These are phyloP conservation scores for Fusarium longipes DNA, from an alignment of 2,329 filamentous ascomycete genomes.

Conservation along the genomic window DNA sequence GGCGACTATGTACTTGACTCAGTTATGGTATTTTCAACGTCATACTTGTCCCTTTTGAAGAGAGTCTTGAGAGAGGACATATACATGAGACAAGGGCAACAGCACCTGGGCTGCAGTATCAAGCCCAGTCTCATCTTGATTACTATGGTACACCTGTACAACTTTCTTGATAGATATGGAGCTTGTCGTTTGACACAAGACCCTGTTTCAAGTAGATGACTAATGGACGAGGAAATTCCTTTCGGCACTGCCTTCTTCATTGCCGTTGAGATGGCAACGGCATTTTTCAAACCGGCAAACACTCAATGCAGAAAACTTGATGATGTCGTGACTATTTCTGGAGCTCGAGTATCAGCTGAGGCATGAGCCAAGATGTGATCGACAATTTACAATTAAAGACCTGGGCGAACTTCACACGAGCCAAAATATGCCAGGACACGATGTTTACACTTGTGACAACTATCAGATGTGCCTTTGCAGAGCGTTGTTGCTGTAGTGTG, in stretches of 20 bases:
- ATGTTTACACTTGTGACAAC: background rate
- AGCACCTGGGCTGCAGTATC: background rate
- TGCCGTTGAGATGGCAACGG: background rate
- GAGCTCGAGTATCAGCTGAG: background rate
- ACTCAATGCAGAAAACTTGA: no score
- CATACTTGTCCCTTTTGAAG: background rate
- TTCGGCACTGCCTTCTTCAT: background rate
- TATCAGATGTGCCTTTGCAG: background rate
- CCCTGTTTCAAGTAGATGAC: constrained; percentile 6
- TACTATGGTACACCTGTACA: constrained; percentile 2
- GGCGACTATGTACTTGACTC: background rate
- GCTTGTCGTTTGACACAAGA: constrained; percentile 5
- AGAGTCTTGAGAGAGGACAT: background rate
- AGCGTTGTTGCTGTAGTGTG: background rate
- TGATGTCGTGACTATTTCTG: no score
- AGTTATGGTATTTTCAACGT: background rate
- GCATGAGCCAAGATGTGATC: background rate
- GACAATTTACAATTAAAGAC: background rate
- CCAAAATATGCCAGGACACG: background rate
- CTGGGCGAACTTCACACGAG: background rate
- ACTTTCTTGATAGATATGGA: background rate
- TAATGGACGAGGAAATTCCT: background rate
- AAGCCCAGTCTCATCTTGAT: constrained; percentile 1
- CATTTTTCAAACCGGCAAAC: background rate
- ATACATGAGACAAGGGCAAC: background rate